Evolutionary conservation across 2,329 filamentous ascomycete genomes (phyloP).

Genomic region (Diaporthe amygdali): DNA sequence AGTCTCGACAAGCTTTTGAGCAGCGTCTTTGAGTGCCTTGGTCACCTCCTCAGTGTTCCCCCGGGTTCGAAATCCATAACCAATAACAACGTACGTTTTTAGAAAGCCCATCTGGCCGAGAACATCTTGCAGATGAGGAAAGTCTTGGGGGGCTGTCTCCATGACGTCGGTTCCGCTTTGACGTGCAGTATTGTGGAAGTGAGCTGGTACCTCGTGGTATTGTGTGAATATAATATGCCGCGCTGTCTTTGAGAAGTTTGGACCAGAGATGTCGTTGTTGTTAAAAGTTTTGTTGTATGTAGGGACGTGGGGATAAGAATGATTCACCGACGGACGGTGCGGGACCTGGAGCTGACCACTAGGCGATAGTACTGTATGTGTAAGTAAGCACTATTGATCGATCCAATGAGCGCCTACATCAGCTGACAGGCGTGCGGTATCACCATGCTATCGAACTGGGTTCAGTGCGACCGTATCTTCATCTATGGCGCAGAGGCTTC

Average conservation of each 20-base stretch:
- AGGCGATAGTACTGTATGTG: neutral
- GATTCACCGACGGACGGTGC: neutral
- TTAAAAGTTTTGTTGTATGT: too few relatives aligned
- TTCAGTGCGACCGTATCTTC: neutral
- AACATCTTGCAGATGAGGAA: conserved; percentile 21
- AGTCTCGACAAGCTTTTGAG: neutral
- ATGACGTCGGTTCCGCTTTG: neutral
- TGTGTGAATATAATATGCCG: neutral
- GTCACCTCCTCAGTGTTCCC: neutral
- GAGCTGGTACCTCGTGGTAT: too few relatives aligned
- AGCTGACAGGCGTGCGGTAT: neutral
- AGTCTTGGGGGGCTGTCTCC: neutral
- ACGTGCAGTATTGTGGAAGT: neutral
- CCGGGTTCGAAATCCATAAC: neutral
- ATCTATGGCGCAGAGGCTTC: neutral
- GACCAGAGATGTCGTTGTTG: neutral
- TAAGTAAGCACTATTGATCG: neutral
- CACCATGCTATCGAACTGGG: neutral
- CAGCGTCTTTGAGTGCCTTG: neutral
- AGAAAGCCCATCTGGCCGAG: conserved; percentile 20
- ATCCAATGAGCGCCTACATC: neutral
- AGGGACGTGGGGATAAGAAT: neutral
- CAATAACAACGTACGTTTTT: conserved; percentile 20
- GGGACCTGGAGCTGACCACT: neutral
- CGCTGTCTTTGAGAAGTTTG: neutral